Percentiles rank a stretch among this genome's conserved stretches.
These are phyloP conservation scores for Irpex lacteus DNA, from an alignment of 1,284 basidiomycete genomes.

Conservation along the genomic window DNA sequence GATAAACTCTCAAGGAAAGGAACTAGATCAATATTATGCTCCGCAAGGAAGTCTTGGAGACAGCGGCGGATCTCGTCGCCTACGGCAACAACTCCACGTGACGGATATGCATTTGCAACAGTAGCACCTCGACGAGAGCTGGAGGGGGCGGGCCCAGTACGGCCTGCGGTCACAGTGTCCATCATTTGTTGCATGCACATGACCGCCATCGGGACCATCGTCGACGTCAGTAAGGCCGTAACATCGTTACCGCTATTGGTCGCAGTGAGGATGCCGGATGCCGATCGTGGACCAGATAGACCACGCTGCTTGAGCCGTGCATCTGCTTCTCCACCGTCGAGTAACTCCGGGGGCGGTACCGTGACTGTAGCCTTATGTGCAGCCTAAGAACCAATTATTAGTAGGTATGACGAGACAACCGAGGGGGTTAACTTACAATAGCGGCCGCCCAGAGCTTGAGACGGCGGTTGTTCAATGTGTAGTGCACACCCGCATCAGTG, in stretches of 20 bases:
- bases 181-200: conserved; percentile 1
- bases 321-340: not conserved
- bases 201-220: not conserved
- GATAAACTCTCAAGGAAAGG: conserved; percentile 10
- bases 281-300: not conserved
- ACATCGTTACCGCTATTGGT: not conserved
- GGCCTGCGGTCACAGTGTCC: not conserved
- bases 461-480: conserved; percentile 4
- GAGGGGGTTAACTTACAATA: conserved; percentile 6
- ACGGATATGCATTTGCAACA: not conserved
- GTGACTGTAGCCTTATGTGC: not conserved
- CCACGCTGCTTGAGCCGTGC: not conserved
- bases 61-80: not conserved
- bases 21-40: conserved; percentile 16
- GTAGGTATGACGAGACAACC: not conserved
- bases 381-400: not conserved
- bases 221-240: not conserved
- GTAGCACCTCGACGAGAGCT: not conserved
- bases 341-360: not conserved
- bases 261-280: not conserved
- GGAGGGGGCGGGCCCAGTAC: not conserved
- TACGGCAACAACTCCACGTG: not conserved
- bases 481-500: conserved; percentile 1
- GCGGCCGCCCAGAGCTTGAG: conserved; percentile 10
- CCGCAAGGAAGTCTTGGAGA: not conserved